Base-by-base conservation (phyloP, 2,329 filamentous ascomycete genomes). In the Curvularia eragrostidis region DNA sequence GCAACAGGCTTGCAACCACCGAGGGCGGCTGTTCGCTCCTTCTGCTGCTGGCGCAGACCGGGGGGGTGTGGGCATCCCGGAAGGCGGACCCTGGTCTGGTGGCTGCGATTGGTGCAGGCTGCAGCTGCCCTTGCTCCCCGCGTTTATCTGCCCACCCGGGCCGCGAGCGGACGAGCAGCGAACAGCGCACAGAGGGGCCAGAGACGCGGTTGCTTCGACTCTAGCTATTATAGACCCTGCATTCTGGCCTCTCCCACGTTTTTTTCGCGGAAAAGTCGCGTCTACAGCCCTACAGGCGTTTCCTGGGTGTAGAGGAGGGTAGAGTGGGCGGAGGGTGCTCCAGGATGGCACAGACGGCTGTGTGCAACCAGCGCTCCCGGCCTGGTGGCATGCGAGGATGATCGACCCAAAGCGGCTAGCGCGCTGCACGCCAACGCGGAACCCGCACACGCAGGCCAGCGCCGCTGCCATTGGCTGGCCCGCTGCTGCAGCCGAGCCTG, bases 241-340 rank as follows among this genome's bases (percentile, higher is more conserved):
- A 64, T 68, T 56, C 58, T 63, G 62, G 63, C 63, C 65, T 58
- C 56, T 39, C 50, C 50, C 62, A 65, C 68, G 70, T 65, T 71
- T 71, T 73, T 74, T 70, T 64, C 32, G 67, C 67, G 63, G 58
- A 71, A 74, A 72, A 69, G 59, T 58, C 61, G 63, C 65, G 64
- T 72, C 63, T 72, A 63, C 61, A 70, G 69, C 67, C 65, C 66
- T 68, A 73, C 58, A 68, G 62, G 46, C 51, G 54, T 55, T 61
- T 53, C 52, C 51, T 56, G 62, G 62, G 59, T 57, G 63, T 66
- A 59, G 54, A 58, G 70, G 69, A 66, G 69, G 71, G 68, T 58
- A 52, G 54, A 52, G 43, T 38, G 57, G 46, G 56, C 57, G 32
- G 54, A 53, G 46, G 55, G 56, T 51, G n/a, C 48, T 30, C 64